Percentiles rank a stretch among this genome's conserved stretches.
Evolutionary conservation across 768 basidiomycete species (phyloP).

Genomic region (Trametes cingulata): DNA sequence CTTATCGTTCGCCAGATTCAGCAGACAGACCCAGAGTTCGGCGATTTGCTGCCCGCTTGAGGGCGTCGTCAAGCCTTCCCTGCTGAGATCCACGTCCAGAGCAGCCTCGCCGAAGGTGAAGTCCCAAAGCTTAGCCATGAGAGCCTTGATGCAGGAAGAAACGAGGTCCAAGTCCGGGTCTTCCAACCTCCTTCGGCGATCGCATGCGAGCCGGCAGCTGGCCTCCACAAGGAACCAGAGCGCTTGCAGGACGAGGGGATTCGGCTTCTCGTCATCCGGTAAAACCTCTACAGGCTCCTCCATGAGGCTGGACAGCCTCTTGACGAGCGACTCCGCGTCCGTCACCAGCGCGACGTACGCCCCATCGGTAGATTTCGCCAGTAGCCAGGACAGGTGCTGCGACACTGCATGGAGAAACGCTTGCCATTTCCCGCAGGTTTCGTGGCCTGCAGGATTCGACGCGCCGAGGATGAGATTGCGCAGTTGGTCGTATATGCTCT

Average conservation of each 20-base stretch:
- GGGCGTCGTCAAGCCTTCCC: conserved; percentile 36
- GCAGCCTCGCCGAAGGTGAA: conserved; percentile 53
- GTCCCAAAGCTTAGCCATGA: conserved; percentile 46
- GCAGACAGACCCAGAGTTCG: conserved; percentile 75
- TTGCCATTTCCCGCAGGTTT: conserved; percentile 22
- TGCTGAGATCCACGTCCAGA: conserved; percentile 36
- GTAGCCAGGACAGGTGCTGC: conserved; percentile 50
- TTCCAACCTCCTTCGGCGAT: conserved; percentile 22
- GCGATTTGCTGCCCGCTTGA: conserved; percentile 38
- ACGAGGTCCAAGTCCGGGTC: conserved; percentile 24
- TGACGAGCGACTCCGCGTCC: conserved; percentile 40
- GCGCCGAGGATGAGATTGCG: conserved; percentile 7
- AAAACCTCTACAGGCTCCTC: conserved; percentile 35
- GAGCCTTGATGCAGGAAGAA: conserved; percentile 33
- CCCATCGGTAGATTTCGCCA: conserved; percentile 36
- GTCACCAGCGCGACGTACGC: conserved; percentile 34
- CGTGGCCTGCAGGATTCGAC: not conserved
- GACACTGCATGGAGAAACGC: conserved; percentile 27
- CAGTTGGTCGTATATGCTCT: conserved; percentile 15
- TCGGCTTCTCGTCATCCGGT: conserved; percentile 33
- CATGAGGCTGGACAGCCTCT: conserved; percentile 35
- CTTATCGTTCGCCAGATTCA: conserved; percentile 46
- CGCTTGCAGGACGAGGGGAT: conserved; percentile 43
- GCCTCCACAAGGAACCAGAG: conserved; percentile 70
- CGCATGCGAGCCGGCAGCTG: conserved; percentile 42